phyloP scores from a whole-genome alignment of 805 yeast genomes.

The Candida easanensis region DNA sequence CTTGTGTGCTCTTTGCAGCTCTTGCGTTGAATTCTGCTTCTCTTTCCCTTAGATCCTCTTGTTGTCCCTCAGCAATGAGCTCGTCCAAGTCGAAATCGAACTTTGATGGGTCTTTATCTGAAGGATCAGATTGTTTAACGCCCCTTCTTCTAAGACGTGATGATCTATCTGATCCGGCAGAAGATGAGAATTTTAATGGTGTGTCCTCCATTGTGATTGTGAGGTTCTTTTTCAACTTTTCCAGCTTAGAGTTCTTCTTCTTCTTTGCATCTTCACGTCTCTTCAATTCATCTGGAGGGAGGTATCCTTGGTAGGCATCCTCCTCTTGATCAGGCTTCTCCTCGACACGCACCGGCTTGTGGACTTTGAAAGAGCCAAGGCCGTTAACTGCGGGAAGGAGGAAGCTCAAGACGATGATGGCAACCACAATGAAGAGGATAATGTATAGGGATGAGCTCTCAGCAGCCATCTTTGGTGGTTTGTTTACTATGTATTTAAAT shows the following conservation, averaged over 20 bases:
- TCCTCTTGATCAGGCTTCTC: constrained; percentile 1
- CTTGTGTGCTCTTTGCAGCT: constrained; percentile 16
- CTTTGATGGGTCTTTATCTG: constrained; percentile 21
- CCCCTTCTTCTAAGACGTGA: constrained; percentile 24
- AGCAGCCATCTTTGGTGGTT: background rate
- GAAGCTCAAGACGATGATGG: constrained; percentile 23
- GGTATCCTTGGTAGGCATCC: constrained; percentile 16
- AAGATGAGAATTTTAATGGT: constrained; percentile 23
- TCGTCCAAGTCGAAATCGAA: constrained; percentile 29
- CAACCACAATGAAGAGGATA: constrained; percentile 39
- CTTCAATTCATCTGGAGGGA: constrained; percentile 26
- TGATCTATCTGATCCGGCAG: background rate
- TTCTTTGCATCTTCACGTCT: constrained; percentile 10
- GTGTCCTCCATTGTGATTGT: constrained; percentile 20
- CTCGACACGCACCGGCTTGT: background rate
- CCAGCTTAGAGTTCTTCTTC: constrained; percentile 11
- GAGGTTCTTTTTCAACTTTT: constrained; percentile 14
- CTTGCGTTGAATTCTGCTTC: constrained; percentile 13
- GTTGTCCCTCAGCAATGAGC: constrained; percentile 20
- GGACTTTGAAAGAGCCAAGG: constrained; percentile 39
- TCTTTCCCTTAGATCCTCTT: constrained; percentile 17
- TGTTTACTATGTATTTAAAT: no score
- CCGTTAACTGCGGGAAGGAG: constrained; percentile 51
- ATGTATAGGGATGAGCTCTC: constrained; percentile 34
- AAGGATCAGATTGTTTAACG: constrained; percentile 2